Evolutionary conservation across 2,329 filamentous ascomycete species (phyloP).

Genomic region (Hymenoscyphus salicellus): DNA sequence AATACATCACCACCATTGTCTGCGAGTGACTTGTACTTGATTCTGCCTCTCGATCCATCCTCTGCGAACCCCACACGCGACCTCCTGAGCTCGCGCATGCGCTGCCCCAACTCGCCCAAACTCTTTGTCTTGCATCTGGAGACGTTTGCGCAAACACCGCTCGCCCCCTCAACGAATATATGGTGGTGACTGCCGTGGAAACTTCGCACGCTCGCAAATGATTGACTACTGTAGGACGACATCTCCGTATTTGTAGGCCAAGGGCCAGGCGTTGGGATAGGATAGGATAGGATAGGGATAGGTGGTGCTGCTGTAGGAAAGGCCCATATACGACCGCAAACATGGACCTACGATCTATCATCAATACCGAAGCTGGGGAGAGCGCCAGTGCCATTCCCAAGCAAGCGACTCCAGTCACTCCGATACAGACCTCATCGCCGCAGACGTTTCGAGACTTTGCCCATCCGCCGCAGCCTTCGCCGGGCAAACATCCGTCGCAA

Average conservation of each 20-base stretch:
- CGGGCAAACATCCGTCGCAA: slow-evolving; percentile 34
- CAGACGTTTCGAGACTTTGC: slow-evolving; percentile 35
- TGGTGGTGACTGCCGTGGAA: background rate
- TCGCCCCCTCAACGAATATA: background rate
- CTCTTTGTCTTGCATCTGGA: slow-evolving; percentile 3
- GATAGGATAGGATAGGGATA: background rate
- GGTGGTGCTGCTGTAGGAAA: background rate
- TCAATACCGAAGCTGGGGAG: slow-evolving; percentile 43
- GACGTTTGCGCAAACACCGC: slow-evolving; percentile 1
- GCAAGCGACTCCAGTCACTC: slow-evolving; percentile 34
- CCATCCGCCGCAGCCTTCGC: slow-evolving; percentile 30
- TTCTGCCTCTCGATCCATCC: background rate
- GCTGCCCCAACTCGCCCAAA: background rate
- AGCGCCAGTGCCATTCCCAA: slow-evolving; percentile 23
- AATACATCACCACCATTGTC: background rate
- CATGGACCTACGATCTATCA: slow-evolving; percentile 53
- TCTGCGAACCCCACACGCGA: background rate
- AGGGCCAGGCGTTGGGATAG: background rate
- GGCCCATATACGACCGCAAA: slow-evolving; percentile 30
- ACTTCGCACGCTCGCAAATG: background rate
- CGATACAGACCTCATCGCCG: slow-evolving; percentile 31
- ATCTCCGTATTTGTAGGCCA: background rate
- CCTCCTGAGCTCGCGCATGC: background rate
- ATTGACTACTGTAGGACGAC: slow-evolving; percentile 1
- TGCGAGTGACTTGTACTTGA: background rate